Base-by-base conservation (phyloP, 345 rosid species). In the Toxicodendron radicans region DNA sequence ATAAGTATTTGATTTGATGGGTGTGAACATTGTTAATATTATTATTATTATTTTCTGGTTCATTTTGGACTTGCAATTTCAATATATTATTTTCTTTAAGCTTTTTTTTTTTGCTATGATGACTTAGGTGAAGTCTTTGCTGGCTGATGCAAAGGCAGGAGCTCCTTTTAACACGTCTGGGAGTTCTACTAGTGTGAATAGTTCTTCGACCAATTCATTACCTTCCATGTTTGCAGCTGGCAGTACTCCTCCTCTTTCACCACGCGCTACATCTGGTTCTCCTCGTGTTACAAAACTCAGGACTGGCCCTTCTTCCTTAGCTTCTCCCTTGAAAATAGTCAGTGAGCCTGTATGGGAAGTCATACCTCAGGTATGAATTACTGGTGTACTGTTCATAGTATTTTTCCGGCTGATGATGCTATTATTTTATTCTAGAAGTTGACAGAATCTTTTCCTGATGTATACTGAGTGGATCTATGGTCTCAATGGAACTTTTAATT, bases 171-270 rank as follows among this genome's bases (percentile, higher is more conserved):
- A 88, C 78, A 85, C 80, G 32, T 78, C 86, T 66, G 93, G 92
- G 52, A 93, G 80, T 78, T 83, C 89, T 33, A 84, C 91, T 68
- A 71, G 83, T 84, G 79, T 88, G 72, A 87, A 75, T 84, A 60
- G 86, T 79, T 80, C 86, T 58, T 75, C 90, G 7, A 79, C 87
- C 80, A 87, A 81, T 81, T 79, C 94, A 30, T 77, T 95, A 81
- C 99, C 99, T 27, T 95, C 99, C 51, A 88, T 95, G 92, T 95
- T 95, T 84, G 94, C 95, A 65, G 89, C 90, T 57, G 98, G 96
- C 72, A 90, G 95, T 79, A 88, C 96, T 46, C 99, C 99, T 77
- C 98, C 99, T 2, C 96, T 95, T 76, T 95, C 99, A 51, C 99
- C 99, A 7, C 87, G 97, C 66, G 91, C 95, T 75, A 70, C 87